phyloP scores from a whole-genome alignment of 2,329 filamentous ascomycete genomes.

The Alternaria dauci region DNA sequence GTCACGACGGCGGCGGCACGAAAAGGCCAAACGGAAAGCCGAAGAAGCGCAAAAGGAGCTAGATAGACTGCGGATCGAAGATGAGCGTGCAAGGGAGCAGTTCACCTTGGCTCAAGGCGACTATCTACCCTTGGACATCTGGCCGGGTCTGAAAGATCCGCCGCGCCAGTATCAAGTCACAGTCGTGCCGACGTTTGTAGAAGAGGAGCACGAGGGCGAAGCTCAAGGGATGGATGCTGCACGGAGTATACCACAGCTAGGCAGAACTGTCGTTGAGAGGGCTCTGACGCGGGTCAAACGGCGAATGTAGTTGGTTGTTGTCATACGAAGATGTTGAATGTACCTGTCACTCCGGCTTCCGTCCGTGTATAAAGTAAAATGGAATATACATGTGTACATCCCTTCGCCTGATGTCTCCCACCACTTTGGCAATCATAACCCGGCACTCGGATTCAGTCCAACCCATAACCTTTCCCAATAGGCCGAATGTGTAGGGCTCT shows the following conservation, averaged over 20 bases:
- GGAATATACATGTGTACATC: constrained; percentile 44
- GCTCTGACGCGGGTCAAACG: constrained; percentile 48
- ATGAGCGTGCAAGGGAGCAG: constrained; percentile 74
- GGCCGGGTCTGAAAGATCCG: constrained; percentile 67
- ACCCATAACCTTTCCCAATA: constrained; percentile 47
- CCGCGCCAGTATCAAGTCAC: constrained; percentile 47
- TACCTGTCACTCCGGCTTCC: constrained; percentile 31
- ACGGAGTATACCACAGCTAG: constrained; percentile 47
- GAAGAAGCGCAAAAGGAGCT: constrained; percentile 80
- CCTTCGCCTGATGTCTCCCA: constrained; percentile 40
- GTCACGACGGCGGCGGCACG: constrained; percentile 75
- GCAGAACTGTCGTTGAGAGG: constrained; percentile 46
- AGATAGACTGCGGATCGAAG: constrained; percentile 75
- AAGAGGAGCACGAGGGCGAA: constrained; percentile 26
- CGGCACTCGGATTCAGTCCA: constrained; percentile 48
- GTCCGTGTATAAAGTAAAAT: constrained; percentile 48
- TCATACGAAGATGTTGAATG: constrained; percentile 1
- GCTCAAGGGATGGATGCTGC: constrained; percentile 25
- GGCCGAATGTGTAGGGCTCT: constrained; percentile 48
- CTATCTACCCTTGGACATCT: constrained; percentile 86
- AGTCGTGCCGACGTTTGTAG: constrained; percentile 25
- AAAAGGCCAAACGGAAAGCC: constrained; percentile 76
- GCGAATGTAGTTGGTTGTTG: constrained; percentile 39
- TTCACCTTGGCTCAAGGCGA: constrained; percentile 87
- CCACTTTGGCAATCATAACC: constrained; percentile 45